phyloP scores from a whole-genome alignment of 768 basidiomycete species.

The Pleurotus giganteus region DNA sequence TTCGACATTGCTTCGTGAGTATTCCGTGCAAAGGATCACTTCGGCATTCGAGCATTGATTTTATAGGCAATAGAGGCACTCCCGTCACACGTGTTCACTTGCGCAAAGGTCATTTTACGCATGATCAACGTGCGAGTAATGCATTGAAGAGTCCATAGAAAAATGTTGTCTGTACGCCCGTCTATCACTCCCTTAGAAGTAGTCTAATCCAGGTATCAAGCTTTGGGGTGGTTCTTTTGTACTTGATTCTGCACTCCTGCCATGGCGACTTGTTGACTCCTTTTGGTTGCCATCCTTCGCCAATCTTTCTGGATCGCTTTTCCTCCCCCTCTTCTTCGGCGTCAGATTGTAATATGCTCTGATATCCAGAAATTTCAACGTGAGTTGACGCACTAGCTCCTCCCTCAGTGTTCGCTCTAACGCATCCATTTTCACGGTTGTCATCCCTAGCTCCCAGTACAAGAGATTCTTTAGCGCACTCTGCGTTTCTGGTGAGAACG shows the following conservation, averaged over 20 bases:
- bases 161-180: background rate
- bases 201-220: slow-evolving; percentile 30
- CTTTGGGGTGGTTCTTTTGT: slow-evolving; percentile 11
- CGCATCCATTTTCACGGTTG: slow-evolving; percentile 35
- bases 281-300: background rate
- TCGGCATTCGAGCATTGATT: background rate
- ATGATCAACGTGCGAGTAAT: background rate
- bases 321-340: slow-evolving; percentile 3
- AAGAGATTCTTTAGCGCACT: slow-evolving; percentile 30
- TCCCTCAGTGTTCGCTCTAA: slow-evolving; percentile 32
- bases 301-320: background rate
- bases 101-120: too few species aligned
- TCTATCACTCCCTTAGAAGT: slow-evolving; percentile 20
- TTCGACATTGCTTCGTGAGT: too few species aligned
- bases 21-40: background rate
- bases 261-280: background rate
- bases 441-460: slow-evolving; percentile 28
- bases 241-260: slow-evolving; percentile 5
- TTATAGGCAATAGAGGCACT: background rate
- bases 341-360: slow-evolving; percentile 16
- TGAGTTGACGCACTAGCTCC: slow-evolving; percentile 34
- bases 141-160: background rate
- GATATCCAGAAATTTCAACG: slow-evolving; percentile 20
- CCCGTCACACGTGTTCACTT: too few species aligned
- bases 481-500: slow-evolving; percentile 35